Evolutionary conservation across 352 stramenopile species (phyloP), one percentile per base, ranked within the genome.

Genomic region (Albugo laibachii): DNA sequence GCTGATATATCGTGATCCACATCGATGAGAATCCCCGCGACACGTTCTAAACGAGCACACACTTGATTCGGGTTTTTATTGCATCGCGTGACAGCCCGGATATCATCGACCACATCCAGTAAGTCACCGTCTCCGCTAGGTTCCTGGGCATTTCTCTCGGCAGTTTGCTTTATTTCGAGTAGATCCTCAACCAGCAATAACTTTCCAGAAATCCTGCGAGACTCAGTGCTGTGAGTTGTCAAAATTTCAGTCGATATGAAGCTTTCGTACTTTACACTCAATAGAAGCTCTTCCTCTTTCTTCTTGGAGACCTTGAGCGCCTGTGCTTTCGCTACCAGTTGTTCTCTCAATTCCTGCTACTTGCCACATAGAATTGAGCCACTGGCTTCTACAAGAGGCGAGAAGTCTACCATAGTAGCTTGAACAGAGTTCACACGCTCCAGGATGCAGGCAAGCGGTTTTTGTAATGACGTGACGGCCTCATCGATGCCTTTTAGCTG

Each of bases 401-500:
- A 8, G 8, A 19, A 43, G 61, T 59, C 36, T 50, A 84, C 77
- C 36, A 86, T 68, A 2, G 74, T 58, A 18, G 53, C 43, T 40
- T 89, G 66, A 14, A 77, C 75, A 47, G 75, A 61, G 45, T 86
- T 62, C 34, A 92, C 79, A 35, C 73, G 74, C 49, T 88, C 70
- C 20, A 89, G 58, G n/a, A 89, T 80, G 11, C 59, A 63, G 18
- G 75, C 52, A 35, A 92, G 72, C 21, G 79, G 76, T 38, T 59
- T 55, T 21, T 74, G 72, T 31, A 92, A 69, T 11, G 74, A 84
- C 11, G 73, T 80, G 14, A 89, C 77, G 16, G 79, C 75, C 49
- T 84, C 79, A 45, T 92, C 78, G 21, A 92, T 76, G 16, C 74
- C 79, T 52, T 87, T 86, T 21, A 92, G 65, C 56, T 78, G 82